Evolutionary conservation across 2,329 filamentous ascomycete species (phyloP).

Genomic region (Fusarium zealandicum): DNA sequence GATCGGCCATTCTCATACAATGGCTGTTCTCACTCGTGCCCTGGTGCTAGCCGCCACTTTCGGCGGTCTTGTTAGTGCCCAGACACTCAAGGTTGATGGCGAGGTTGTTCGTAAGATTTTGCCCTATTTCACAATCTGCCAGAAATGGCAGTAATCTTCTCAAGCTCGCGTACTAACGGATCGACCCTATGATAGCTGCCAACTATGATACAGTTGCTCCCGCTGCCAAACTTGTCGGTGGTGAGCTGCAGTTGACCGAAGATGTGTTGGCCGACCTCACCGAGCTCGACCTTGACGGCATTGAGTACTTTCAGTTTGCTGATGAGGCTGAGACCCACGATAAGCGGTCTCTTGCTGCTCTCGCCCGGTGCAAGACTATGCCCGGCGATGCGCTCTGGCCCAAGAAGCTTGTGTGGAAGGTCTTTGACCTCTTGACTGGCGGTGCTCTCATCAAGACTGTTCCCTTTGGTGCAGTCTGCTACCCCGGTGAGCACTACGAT

Average conservation of each 20-base stretch:
- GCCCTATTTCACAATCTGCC: not conserved
- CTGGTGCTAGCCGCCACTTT: conserved; percentile 14
- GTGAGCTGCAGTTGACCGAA: conserved; percentile 44
- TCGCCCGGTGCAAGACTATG: conserved; percentile 42
- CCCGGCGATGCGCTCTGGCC: conserved; percentile 45
- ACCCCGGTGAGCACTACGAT: conserved; percentile 40
- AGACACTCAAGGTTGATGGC: conserved; percentile 36
- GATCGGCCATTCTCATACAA: conserved; percentile 9
- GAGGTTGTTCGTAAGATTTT: conserved; percentile 30
- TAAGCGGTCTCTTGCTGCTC: conserved; percentile 18
- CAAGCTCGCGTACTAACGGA: conserved; percentile 1
- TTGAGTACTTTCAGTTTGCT: conserved; percentile 45
- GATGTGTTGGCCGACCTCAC: conserved; percentile 43
- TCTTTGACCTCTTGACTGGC: conserved; percentile 45
- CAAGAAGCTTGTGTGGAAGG: conserved; percentile 37
- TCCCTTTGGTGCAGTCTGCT: conserved; percentile 44
- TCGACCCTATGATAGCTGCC: conserved; percentile 21
- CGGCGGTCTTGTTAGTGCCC: conserved; percentile 23
- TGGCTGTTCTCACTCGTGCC: conserved; percentile 20
- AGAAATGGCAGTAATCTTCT: not conserved
- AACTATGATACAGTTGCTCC: conserved; percentile 33
- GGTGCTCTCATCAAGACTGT: conserved; percentile 45
- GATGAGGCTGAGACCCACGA: conserved; percentile 23
- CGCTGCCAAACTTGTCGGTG: conserved; percentile 21
- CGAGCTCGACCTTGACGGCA: conserved; percentile 36